These are phyloP conservation scores for Eremochloa ophiuroides DNA, from an alignment of 176 grass and related monocot species.

Conservation along the genomic window DNA sequence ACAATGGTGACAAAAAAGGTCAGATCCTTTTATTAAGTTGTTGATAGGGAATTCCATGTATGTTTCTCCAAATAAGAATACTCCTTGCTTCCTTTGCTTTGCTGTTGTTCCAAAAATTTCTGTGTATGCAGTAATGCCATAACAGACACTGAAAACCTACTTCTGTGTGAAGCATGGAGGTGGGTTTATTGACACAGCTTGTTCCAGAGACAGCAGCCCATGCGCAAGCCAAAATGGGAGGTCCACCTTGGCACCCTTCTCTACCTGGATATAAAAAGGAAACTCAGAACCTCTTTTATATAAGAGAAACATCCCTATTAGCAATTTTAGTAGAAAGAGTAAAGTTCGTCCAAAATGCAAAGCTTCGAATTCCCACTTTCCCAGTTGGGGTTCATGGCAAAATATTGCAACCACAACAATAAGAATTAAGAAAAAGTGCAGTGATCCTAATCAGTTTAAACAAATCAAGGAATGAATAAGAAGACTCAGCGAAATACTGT, in stretches of 20 bases:
- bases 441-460: background rate
- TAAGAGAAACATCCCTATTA: background rate
- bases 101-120: background rate
- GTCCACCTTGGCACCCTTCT: slow-evolving; percentile 85
- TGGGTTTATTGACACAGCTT: slow-evolving; percentile 61
- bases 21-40: background rate
- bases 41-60: background rate
- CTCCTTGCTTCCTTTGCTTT: background rate
- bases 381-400: background rate
- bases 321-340: background rate
- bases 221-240: slow-evolving; percentile 89
- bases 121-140: background rate
- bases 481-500: background rate
- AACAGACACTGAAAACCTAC: slow-evolving; percentile 40
- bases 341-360: background rate
- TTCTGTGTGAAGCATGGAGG: slow-evolving; percentile 77
- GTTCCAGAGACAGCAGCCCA: slow-evolving; percentile 59
- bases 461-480: background rate
- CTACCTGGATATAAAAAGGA: slow-evolving; percentile 49
- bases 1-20: background rate
- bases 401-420: background rate
- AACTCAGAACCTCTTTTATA: background rate
- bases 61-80: background rate
- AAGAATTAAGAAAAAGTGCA: background rate
- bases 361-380: background rate